These are phyloP conservation scores for Psidium friedrichsthalianum DNA, from an alignment of 345 rosid genomes.

Conservation along the genomic window DNA sequence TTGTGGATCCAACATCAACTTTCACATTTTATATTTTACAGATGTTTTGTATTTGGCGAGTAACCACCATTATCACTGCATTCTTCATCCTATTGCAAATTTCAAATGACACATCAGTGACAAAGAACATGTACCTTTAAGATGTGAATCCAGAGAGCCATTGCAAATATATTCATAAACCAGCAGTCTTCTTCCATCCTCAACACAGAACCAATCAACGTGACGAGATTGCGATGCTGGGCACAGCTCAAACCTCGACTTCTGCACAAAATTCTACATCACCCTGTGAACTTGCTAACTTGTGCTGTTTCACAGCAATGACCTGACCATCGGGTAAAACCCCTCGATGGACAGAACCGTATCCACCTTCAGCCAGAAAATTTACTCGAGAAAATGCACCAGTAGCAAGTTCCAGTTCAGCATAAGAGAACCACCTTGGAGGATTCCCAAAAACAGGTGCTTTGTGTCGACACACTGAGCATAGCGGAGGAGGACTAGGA, in stretches of 20 bases:
- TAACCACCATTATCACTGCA: neutral
- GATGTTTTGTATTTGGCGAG: neutral
- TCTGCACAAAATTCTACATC: slow-evolving; percentile 93
- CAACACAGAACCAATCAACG: slow-evolving; percentile 80
- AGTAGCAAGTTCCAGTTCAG: slow-evolving; percentile 79
- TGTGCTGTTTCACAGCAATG: slow-evolving; percentile 93
- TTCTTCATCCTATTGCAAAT: neutral
- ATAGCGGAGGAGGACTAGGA: slow-evolving; percentile 89
- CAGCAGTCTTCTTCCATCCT: slow-evolving; percentile 76
- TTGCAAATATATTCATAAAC: slow-evolving; percentile 95
- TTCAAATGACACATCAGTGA: neutral
- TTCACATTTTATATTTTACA: neutral
- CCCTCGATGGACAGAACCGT: slow-evolving; percentile 93
- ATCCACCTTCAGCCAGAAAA: slow-evolving; percentile 99
- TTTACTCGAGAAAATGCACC: slow-evolving; percentile 66
- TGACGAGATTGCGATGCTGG: slow-evolving; percentile 94
- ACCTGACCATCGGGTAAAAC: slow-evolving; percentile 70
- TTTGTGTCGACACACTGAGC: slow-evolving; percentile 88
- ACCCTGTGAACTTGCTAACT: slow-evolving; percentile 93
- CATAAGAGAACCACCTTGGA: slow-evolving; percentile 85
- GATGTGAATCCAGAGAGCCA: slow-evolving; percentile 87
- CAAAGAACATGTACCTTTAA: slow-evolving; percentile 51
- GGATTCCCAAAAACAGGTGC: slow-evolving; percentile 93
- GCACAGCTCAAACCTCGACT: slow-evolving; percentile 98
- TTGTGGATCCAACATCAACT: neutral